Percentiles rank a stretch among this genome's conserved stretches.
Evolutionary conservation across 2,329 filamentous ascomycete genomes (phyloP).

Genomic region (Trichoderma endophyticum): DNA sequence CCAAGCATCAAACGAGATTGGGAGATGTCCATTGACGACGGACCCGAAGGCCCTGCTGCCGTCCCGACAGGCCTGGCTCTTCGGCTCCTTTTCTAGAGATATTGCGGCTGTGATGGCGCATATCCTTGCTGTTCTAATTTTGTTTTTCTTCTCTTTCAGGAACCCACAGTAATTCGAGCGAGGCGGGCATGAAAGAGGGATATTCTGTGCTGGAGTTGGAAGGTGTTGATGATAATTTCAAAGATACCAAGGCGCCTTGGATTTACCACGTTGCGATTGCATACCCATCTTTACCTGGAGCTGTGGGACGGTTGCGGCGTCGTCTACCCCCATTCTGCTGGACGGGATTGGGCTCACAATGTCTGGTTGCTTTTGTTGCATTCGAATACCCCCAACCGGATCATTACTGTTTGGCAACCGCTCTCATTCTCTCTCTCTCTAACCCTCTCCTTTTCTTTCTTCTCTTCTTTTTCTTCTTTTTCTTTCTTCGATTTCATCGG

Average conservation of each 20-base stretch:
- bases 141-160: background rate
- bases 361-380: slow-evolving; percentile 3
- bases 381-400: slow-evolving; percentile 1
- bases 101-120: background rate
- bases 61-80: slow-evolving; percentile 20
- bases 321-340: slow-evolving; percentile 4
- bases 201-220: slow-evolving; percentile 17
- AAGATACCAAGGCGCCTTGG: slow-evolving; percentile 18
- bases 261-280: background rate
- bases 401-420: background rate
- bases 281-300: background rate
- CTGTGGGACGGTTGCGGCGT: background rate
- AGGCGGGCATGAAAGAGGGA: background rate
- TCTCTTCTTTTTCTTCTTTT: background rate
- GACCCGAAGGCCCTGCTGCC: slow-evolving; percentile 21
- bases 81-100: slow-evolving; percentile 22
- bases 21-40: slow-evolving; percentile 54
- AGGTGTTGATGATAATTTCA: slow-evolving; percentile 20
- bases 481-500: background rate
- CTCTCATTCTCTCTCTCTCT: background rate
- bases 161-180: slow-evolving; percentile 4
- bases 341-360: slow-evolving; percentile 1
- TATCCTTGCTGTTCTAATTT: background rate
- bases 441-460: background rate
- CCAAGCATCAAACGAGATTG: slow-evolving; percentile 51